Evolutionary conservation across 2,329 filamentous ascomycete species (phyloP).

Genomic region (Paecilomyces niveus): DNA sequence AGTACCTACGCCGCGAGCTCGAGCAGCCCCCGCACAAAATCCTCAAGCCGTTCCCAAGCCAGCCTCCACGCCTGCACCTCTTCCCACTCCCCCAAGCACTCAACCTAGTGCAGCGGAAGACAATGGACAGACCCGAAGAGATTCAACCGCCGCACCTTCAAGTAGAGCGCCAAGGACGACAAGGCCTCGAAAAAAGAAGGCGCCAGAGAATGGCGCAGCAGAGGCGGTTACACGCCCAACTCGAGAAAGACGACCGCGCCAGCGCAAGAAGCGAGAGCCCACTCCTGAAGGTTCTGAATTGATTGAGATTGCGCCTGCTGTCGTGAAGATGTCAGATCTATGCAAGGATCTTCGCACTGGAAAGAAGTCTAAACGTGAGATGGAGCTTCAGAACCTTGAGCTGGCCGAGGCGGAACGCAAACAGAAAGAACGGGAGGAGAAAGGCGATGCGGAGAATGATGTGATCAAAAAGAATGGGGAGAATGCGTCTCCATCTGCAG

Average conservation of each 20-base stretch:
- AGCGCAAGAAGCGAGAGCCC: slow-evolving; percentile 29
- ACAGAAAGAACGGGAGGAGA: slow-evolving; percentile 30
- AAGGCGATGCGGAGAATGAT: slow-evolving; percentile 11
- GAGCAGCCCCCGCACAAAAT: background rate
- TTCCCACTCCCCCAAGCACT: slow-evolving; percentile 16
- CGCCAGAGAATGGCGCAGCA: slow-evolving; percentile 15
- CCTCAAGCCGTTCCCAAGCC: background rate
- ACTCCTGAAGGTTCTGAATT: slow-evolving; percentile 44
- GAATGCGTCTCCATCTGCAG: slow-evolving; percentile 11
- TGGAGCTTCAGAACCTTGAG: slow-evolving; percentile 51
- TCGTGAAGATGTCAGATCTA: slow-evolving; percentile 52
- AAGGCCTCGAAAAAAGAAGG: slow-evolving; percentile 18
- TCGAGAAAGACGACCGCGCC: slow-evolving; percentile 18
- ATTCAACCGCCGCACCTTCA: slow-evolving; percentile 9
- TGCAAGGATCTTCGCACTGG: slow-evolving; percentile 48
- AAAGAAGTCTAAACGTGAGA: slow-evolving; percentile 51
- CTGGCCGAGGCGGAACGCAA: slow-evolving; percentile 45
- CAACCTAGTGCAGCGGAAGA: slow-evolving; percentile 12
- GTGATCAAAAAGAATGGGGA: slow-evolving; percentile 21
- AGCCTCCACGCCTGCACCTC: slow-evolving; percentile 5
- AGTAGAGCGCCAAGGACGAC: slow-evolving; percentile 13
- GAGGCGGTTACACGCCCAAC: slow-evolving; percentile 14
- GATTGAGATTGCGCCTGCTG: slow-evolving; percentile 46
- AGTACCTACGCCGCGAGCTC: slow-evolving; percentile 1
- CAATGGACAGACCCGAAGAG: slow-evolving; percentile 11